Base-by-base conservation (phyloP, 306 rosid species). In the Medicago ruthenica region DNA sequence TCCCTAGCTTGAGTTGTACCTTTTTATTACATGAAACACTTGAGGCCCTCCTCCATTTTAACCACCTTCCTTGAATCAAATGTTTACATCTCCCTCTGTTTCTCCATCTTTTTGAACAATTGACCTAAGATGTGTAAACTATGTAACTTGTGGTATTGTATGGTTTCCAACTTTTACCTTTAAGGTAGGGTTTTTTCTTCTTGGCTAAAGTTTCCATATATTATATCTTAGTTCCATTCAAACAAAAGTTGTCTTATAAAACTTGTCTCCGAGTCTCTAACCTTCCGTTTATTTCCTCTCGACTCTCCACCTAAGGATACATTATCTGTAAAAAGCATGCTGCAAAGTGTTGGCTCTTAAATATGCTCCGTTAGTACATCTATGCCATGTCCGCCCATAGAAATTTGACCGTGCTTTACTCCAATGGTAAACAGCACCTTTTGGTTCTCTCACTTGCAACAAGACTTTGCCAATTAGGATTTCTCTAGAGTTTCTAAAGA, bases 401-500 rank as follows among this genome's bases (percentile, higher is more conserved):
- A 58, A 58, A 37, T 12, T 22, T 22, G 17, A 58, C 39, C 41
- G 13, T 27, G 18, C 7, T 14, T 60, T 60, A 31, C 67, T 60
- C 67, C 67, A 60, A 31, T n/a, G 1, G 3, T 27, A 60, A 14
- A 60, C 42, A 60, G 0, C 10, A 15, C 67, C 67, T 18, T 18
- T 15, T 10, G 9, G 66, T 60, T 60, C 66, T 60, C 39, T 27
- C 20, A 27, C 41, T 60, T 27, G 7, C 40, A 27, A 27, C 20
- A 15, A 60, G 40, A 60, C 27, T 14, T 27, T 11, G 41, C 5
- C 6, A 47, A 21, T 7, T 39, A 67, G 44, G 58, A 60, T 60
- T 65, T 15, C 31, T 69, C 20, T 59, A 9, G 54, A 60, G 39
- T 82, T 40, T 75, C 67, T 21, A 8, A 71, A 57, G 51, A 69